Percentiles rank a stretch among this genome's conserved stretches.
These are phyloP conservation scores for Mallotus nudiflorus DNA, from an alignment of 345 rosid genomes.

Conservation along the genomic window DNA sequence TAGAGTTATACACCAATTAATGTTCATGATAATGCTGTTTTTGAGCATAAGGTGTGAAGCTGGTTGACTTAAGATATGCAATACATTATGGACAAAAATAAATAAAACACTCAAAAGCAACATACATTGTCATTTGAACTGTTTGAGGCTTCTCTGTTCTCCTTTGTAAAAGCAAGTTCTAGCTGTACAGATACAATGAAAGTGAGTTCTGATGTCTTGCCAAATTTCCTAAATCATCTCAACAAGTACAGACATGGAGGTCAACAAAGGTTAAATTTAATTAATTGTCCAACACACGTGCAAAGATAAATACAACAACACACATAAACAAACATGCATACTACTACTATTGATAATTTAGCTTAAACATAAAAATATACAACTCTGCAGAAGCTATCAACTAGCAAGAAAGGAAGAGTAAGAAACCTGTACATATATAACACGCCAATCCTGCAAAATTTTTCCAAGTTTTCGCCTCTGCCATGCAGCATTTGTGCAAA, in stretches of 20 bases:
- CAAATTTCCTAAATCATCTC: not conserved
- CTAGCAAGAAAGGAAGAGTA: not conserved
- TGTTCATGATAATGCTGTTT: no score
- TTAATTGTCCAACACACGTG: not conserved
- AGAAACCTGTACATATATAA: constrained; percentile 73
- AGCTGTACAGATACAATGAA: constrained; percentile 47
- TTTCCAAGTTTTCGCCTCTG: constrained; percentile 99
- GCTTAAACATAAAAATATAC: no score
- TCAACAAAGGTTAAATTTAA: not conserved
- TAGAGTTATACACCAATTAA: no score
- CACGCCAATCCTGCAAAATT: constrained; percentile 93
- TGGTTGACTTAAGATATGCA: not conserved
- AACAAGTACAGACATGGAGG: not conserved
- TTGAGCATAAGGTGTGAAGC: not conserved
- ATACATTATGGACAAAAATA: no score
- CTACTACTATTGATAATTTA: no score
- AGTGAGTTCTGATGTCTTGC: not conserved
- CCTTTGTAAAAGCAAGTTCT: constrained; percentile 67
- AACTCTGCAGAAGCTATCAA: not conserved
- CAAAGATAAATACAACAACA: not conserved
- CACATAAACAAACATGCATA: not conserved
- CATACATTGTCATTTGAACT: constrained; percentile 61
- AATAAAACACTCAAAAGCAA: constrained; percentile 10
- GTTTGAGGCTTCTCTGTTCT: constrained; percentile 51
- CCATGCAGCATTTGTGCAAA: constrained; percentile 96